Base-by-base conservation (phyloP, 2,329 filamentous ascomycete species). In the Aulographum hederae region DNA sequence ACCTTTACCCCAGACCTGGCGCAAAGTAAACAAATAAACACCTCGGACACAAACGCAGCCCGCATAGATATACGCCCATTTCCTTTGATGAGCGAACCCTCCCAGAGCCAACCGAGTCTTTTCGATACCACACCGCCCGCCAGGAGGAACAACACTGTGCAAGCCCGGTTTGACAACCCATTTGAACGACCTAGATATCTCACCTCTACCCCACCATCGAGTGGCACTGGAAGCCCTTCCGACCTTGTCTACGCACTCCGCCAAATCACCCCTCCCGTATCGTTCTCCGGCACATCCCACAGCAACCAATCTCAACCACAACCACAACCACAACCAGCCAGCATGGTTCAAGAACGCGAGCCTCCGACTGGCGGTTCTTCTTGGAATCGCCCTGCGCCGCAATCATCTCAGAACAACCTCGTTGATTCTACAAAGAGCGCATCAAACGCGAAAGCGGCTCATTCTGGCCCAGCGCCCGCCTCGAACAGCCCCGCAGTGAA, bases 321-420 rank as follows among this genome's bases (percentile, higher is more conserved):
- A n/a, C n/a, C 8, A 25, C 21, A n/a, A 25, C 8, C 21, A n/a
- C 8, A 25, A 8, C 21, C n/a, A 8, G 21, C 8, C 21, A 25
- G 21, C 21, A 28, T 28, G 27, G 27, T 28, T 8, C 8, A 28
- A n/a, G 27, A 28, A n/a, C 27, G 27, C 6, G 27, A 28, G 27
- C 27, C 27, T 28, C 27, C 11, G 10, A 17, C 12, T 6, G 16
- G 12, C 10, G 27, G 11, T 28, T 28, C 12, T 6, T 8, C 16
- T 28, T 17, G n/a, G n/a, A n/a, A n/a, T n/a, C n/a, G n/a, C n/a
- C n/a, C 11, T 28, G 12, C 11, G 8, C 12, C 27, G 27, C 10
- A 28, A 28, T 10, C 8, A 8, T 8, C 27, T 14, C 8, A 28
- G 8, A n/a, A 6, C 8, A 28, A 28, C 10, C 8, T 16, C 10